Base-by-base conservation (phyloP, 495 filamentous ascomycete genomes). In the Aspergillus conjunctus region DNA sequence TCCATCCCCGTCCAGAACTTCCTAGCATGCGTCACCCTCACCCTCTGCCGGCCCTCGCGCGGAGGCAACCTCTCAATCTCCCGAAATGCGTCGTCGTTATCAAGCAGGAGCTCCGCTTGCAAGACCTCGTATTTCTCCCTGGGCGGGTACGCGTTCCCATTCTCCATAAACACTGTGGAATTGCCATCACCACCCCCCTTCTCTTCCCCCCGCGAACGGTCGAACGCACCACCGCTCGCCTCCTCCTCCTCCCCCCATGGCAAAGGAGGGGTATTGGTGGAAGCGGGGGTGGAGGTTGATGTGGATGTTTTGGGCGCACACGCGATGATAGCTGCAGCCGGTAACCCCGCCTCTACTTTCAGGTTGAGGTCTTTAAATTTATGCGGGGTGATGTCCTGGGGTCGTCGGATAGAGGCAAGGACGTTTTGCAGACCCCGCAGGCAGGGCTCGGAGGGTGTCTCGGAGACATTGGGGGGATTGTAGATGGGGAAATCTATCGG, bases 1-100 rank as follows among this genome's bases (percentile, higher is more conserved):
- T 85, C 79, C 56, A 89, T 67, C 6, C 77, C 79, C 41, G 80
- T 76, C 79, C 81, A 89, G 70, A 89, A 88, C 54, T 81, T 83
- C 58, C 85, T 75, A 50, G 84, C 79, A 55, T 86, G 81, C 0
- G 79, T 80, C 26, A 87, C 68, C 5, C 79, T 73, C 7, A 81
- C 74, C 17, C 78, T 69, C 46, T 69, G 63, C 3, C 73, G 75
- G 1, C 79, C 79, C 20, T 75, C 68, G 6, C 69, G 71, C 14
- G 73, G 74, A 1, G 73, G 68, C 21, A 77, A 66, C 4, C 84
- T 73, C 37, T 73, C 66, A 22, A 87, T 71, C 55, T 78, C 79
- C 5, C 80, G 68, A 63, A 84, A 89, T 1, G 78, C 81, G 64
- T 80, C 80, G 49, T 85, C 80, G 53, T 87, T 87, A n/a, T 83